Conservation (phyloP, 139 green algal species). For the Haematococcus lacustris region DNA sequence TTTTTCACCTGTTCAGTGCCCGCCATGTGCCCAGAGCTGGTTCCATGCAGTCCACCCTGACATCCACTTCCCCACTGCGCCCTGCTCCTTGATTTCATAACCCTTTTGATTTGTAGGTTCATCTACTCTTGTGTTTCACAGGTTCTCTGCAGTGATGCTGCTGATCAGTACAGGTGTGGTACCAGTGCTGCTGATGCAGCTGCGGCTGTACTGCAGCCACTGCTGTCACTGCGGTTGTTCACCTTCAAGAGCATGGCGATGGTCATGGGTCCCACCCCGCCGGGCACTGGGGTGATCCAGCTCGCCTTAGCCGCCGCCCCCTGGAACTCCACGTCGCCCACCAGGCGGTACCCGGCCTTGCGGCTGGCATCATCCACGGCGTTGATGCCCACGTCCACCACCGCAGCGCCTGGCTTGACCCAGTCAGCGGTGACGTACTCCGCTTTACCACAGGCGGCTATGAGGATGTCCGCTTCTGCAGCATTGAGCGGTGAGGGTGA, state of each 20-base stretch:
- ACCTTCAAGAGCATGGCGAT: conserved; percentile 53
- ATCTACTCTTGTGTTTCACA: too few species aligned
- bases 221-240: too few species aligned
- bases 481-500: background rate
- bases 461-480: conserved; percentile 81
- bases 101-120: too few species aligned
- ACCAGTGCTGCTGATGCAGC: too few species aligned
- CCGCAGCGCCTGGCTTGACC: conserved; percentile 89
- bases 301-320: conserved; percentile 49
- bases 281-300: conserved; percentile 90
- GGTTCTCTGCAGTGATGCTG: too few species aligned
- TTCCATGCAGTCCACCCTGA: too few species aligned
- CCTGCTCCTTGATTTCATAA: too few species aligned
- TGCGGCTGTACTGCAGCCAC: too few species aligned
- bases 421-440: conserved; percentile 81
- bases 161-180: too few species aligned
- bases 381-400: conserved; percentile 97
- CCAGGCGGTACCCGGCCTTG: conserved; percentile 71
- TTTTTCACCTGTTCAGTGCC: too few species aligned
- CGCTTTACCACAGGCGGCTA: conserved; percentile 75
- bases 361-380: conserved; percentile 57
- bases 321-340: conserved; percentile 74
- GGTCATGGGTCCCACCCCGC: conserved; percentile 96
- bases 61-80: too few species aligned
- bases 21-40: too few species aligned